Base-by-base conservation (phyloP, 805 yeast species). In the Nakazawaea wickerhamii region DNA sequence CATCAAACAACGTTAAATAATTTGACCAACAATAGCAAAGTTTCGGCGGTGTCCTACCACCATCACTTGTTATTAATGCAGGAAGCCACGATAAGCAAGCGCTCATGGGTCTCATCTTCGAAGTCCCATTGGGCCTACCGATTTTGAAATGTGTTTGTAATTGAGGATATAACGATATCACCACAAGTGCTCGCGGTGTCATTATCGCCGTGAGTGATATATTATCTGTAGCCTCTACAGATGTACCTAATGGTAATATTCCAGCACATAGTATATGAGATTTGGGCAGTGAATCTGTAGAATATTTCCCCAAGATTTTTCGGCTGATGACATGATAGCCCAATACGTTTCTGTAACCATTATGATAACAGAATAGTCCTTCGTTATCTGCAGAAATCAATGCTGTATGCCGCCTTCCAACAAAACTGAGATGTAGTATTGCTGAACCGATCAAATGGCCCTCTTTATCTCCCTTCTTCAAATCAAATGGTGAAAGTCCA, bases 11-110 rank as follows among this genome's bases (percentile, higher is more conserved):
- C 0, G 79, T 76, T 41, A 85, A 51, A 6, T 68, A 65, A 45
- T 79, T 77, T n/a, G 76, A 67, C 84, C 88, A 84, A 30, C 84
- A 68, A 49, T 80, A 84, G 0, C 84, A 90, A 32, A 86, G 57
- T 45, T 70, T 61, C 0, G 87, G 75, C 0, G 60, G 51, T 53
- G 50, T 51, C 55, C 32, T 43, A n/a, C 44, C 38, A 6, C 59
- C 52, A 22, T 54, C 54, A 13, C 48, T 49, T 26, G 43, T 46
- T 8, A 52, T 52, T 3, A 65, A 59, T 9, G 71, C 73, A 0
- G 93, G 93, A 50, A 67, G 80, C 93, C 91, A 83, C 13, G 73
- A 59, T 7, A 80, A 53, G 45, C 75, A 66, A 0, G 81, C 84
- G 8, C 68, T 51, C 21, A 61, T 41, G 0, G 63, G 65, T 27